Evolutionary conservation across 2,329 filamentous ascomycete species (phyloP), one percentile per base, ranked within the genome.

Genomic region (Fusarium brevicatenulatum): DNA sequence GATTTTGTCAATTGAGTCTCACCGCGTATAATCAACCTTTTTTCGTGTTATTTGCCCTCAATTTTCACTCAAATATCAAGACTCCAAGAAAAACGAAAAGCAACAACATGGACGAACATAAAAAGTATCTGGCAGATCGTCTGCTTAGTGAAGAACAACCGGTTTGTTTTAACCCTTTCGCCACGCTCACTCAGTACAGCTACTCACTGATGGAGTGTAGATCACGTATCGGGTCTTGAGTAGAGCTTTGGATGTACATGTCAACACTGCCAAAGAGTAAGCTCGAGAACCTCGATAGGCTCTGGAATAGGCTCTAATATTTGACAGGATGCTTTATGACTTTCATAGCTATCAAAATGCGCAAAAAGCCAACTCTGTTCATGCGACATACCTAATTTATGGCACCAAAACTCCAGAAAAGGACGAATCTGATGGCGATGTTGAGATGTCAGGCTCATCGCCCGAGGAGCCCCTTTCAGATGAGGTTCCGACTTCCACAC

Each of bases 361-460:
- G 95, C 21, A 97, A 90, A 82, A 93, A 68, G 87, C 92, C 0
- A 88, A 90, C 28, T 91, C 90, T 32, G 86, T 98, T n/a, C 90
- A 97, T 83, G 96, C 95, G 49, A 98, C 95, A n/a, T 99, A 98
- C 82, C 85, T 98, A 54, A 80, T 99, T 50, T 92, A 91, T 56
- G 96, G 95, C 43, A 88, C 85, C 28, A 92, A 89, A 77, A 86
- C 82, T 59, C 77, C 78, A 10, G 78, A 79, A 23, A 80, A 82
- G 19, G 74, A 70, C 3, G 77, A 82, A 30, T 83, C 86, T 40
- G 87, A 92, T 75, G 89, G 85, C n/a, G 91, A 93, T 58, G 89
- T 94, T 64, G 90, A 91, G 49, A 92, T 93, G 83, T 88, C 86
- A 54, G 91, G 91, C 81, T 93, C 92, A 11, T 86, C 89, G 78